Base-by-base conservation (phyloP, 768 basidiomycete genomes). In the Cubamyces lactineus region DNA sequence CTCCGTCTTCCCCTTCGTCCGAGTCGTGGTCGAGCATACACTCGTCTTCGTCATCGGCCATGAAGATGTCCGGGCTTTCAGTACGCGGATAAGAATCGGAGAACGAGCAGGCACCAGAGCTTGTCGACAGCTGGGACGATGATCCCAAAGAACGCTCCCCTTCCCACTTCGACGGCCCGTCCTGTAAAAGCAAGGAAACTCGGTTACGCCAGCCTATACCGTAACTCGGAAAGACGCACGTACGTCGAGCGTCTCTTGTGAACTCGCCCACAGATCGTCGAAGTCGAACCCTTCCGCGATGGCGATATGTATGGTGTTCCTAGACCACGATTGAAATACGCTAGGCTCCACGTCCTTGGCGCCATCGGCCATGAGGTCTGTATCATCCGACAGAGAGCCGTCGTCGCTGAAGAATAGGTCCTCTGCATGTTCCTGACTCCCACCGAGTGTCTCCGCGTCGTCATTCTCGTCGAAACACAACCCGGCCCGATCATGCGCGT, bases 181-280 rank as follows among this genome's bases (percentile, higher is more conserved):
- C 55, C 61, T 62, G 52, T 21, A 50, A 50, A 21, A 38, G 40
- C 24, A 53, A 21, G 39, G 17, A 28, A 5, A 13, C 16, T 23
- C 9, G 15, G 56, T 48, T 19, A 23, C 46, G 34, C 34, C 34
- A 34, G 34, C 34, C 34, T 34, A 34, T 34, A 34, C 5, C 9
- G 34, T 11, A 34, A 6, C 34, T 34, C 34, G 9, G 34, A 17
- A 26, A 13, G 30, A 45, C 40, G 42, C 34, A 52, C 57, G 28
- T 50, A 64, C 62, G n/a, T 64, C 57, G 7, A 64, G 57, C 16
- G 62, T 64, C 17, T 53, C 54, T 34, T 64, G 57, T 21, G 57
- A 64, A 47, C 57, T 64, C 21, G 38, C 53, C 62, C 62, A 64
- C 16, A 55, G 17, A 53, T 59, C 57, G 47, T 64, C 62, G 30